These are phyloP conservation scores for Lipomyces anomalus DNA, from an alignment of 805 yeast genomes.

Conservation along the genomic window DNA sequence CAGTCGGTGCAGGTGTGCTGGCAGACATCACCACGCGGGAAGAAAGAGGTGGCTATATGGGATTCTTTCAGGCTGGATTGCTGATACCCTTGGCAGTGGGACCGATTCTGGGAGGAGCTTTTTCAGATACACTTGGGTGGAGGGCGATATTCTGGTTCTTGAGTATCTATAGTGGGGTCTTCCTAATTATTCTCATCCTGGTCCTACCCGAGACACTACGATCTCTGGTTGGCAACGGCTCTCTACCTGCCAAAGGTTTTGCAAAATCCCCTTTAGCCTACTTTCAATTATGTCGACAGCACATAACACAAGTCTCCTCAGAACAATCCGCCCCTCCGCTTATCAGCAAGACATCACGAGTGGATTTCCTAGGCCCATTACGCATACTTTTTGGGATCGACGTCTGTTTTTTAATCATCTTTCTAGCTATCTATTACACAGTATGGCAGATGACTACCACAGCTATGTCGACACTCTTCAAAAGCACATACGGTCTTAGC, in stretches of 20 bases:
- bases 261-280: too few species aligned
- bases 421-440: slow-evolving; percentile 1
- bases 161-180: slow-evolving; percentile 59
- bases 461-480: slow-evolving; percentile 1
- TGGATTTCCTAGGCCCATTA: too few species aligned
- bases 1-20: slow-evolving; percentile 84
- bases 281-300: too few species aligned
- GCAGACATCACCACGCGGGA: slow-evolving; percentile 61
- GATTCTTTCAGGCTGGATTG: slow-evolving; percentile 74
- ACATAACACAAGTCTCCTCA: not conserved
- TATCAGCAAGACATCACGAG: too few species aligned
- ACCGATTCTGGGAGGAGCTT: slow-evolving; percentile 52
- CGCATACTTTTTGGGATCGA: slow-evolving; percentile 4
- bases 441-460: slow-evolving; percentile 1
- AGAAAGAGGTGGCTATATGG: slow-evolving; percentile 72
- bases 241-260: slow-evolving; percentile 60
- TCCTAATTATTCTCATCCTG: slow-evolving; percentile 45
- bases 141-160: slow-evolving; percentile 82
- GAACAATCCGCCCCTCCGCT: too few species aligned
- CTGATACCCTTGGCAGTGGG: slow-evolving; percentile 69
- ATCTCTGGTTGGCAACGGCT: slow-evolving; percentile 54
- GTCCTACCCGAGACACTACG: slow-evolving; percentile 74
- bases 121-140: slow-evolving; percentile 57
- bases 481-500: not conserved
- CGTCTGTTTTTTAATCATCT: slow-evolving; percentile 4